A percentile compares a stretch with the other conserved stretches of the same genome.
phyloP scores from a whole-genome alignment of 306 rosid species.

The Malus asiatica region DNA sequence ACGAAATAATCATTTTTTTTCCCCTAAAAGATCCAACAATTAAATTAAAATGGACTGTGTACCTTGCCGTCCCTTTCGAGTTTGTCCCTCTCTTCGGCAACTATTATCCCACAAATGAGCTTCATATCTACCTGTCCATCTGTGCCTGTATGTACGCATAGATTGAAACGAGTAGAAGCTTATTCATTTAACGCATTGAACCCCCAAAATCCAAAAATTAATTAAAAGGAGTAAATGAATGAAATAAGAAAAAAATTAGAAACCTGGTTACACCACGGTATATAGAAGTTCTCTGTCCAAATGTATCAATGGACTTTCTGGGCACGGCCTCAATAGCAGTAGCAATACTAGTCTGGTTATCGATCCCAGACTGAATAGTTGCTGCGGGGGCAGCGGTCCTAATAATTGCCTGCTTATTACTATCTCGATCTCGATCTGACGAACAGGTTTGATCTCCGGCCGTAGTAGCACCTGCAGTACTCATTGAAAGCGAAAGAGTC shows the following conservation, averaged over 20 bases:
- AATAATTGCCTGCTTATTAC: constrained; percentile 13
- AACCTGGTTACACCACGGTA: constrained; percentile 97
- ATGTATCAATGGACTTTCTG: constrained; percentile 72
- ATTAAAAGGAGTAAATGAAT: background rate
- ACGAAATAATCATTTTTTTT: background rate
- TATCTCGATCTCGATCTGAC: constrained; percentile 21
- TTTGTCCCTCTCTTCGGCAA: constrained; percentile 96
- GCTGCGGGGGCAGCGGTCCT: constrained; percentile 1
- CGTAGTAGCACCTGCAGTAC: constrained; percentile 44
- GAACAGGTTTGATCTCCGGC: constrained; percentile 43
- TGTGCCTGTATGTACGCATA: constrained; percentile 41
- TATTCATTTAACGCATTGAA: background rate
- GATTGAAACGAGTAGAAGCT: background rate
- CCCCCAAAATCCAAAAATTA: background rate
- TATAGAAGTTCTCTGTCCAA: constrained; percentile 90
- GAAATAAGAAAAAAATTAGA: background rate
- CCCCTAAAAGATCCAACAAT: background rate
- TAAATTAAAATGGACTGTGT: background rate
- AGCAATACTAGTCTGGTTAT: constrained; percentile 12
- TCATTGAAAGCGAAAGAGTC: constrained; percentile 72
- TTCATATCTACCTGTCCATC: constrained; percentile 97
- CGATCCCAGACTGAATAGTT: background rate
- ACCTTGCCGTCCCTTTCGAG: constrained; percentile 97
- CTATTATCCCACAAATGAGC: constrained; percentile 96
- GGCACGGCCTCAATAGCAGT: constrained; percentile 35